Percentiles rank a stretch among this genome's conserved stretches.
Evolutionary conservation across 257 asterid genomes (phyloP).

Genomic region (Handroanthus guayacan): DNA sequence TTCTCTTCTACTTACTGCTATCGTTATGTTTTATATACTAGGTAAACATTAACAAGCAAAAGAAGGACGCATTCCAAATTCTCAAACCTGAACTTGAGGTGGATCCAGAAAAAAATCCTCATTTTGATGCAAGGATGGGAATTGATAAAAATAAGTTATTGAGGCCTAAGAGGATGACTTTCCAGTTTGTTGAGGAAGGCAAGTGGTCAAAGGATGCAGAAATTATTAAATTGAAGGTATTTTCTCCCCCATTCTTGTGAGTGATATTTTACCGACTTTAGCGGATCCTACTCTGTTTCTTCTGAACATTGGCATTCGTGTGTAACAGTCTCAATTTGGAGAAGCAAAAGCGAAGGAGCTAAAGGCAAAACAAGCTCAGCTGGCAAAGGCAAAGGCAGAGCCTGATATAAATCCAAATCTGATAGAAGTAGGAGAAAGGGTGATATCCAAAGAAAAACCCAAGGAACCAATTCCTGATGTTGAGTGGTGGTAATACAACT

Average conservation of each 20-base stretch:
- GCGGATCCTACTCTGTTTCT: constrained; percentile 27
- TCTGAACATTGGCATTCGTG: constrained; percentile 18
- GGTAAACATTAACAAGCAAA: constrained; percentile 98
- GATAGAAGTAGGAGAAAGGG: constrained; percentile 91
- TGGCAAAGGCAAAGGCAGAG: constrained; percentile 91
- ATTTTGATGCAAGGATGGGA: constrained; percentile 92
- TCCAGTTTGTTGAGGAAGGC: constrained; percentile 99
- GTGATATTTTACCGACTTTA: constrained; percentile 9
- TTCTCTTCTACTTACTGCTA: constrained; percentile 5
- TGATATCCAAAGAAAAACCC: constrained; percentile 72
- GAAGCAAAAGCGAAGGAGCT: constrained; percentile 95
- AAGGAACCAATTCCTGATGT: constrained; percentile 91
- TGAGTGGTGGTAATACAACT: constrained; percentile 93
- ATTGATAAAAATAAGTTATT: constrained; percentile 79
- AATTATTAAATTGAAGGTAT: constrained; percentile 76
- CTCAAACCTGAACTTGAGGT: constrained; percentile 94
- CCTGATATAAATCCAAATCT: constrained; percentile 94
- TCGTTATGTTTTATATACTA: constrained; percentile 30
- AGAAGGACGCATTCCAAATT: constrained; percentile 93
- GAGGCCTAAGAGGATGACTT: constrained; percentile 84
- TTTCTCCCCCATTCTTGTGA: neutral
- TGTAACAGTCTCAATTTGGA: constrained; percentile 79
- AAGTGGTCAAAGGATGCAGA: constrained; percentile 98
- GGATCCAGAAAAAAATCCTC: constrained; percentile 88
- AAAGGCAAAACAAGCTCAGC: constrained; percentile 87